Evolutionary conservation across 2,329 filamentous ascomycete species (phyloP), one percentile per base, ranked within the genome.

Genomic region (Boeremia exigua): DNA sequence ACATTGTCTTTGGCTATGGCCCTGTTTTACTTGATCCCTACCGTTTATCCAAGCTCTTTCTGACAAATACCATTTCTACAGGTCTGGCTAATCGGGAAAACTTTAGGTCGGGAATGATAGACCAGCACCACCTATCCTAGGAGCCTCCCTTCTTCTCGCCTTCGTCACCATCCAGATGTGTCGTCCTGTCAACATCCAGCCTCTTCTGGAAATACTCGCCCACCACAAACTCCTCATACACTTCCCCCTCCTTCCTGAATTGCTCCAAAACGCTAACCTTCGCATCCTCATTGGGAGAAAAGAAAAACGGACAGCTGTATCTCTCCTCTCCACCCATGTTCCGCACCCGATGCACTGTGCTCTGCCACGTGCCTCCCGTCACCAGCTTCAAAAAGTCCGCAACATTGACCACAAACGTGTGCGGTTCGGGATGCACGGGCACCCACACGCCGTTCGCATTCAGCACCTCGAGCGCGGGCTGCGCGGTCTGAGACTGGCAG

Each of bases 381-480:
- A 77, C 73, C 27, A 77, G 52, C 51, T 77, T 77, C 6, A 78
- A 55, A 48, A 77, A 77, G 48, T 78, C 74, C 0, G 74, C 76
- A 36, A 79, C 72, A 39, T 79, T 79, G 36, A 77, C 75, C 3
- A 79, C 76, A 28, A 78, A 76, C 0, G 72, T 72, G 45, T 72
- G 62, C 3, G 68, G 68, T 27, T 70, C 59, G 0, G 72, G 73
- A 2, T 72, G 65, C 7, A 76, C 77, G 9, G 73, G 73, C 6
- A 79, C 65, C 77, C 77, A 79, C 1, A 70, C 52, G 4, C 75
- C 77, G 33, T 78, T 75, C n/a, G 67, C 71, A 54, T 78, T 78
- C 2, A 79, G 69, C 0, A 79, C 77, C 49, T 79, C 75, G 17
- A 79, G 69, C 1, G 70, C 69, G 0, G 69, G 69, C 14, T 64